Evolutionary conservation across 2,329 filamentous ascomycete genomes (phyloP).

Genomic region (Stenocarpella maydis): DNA sequence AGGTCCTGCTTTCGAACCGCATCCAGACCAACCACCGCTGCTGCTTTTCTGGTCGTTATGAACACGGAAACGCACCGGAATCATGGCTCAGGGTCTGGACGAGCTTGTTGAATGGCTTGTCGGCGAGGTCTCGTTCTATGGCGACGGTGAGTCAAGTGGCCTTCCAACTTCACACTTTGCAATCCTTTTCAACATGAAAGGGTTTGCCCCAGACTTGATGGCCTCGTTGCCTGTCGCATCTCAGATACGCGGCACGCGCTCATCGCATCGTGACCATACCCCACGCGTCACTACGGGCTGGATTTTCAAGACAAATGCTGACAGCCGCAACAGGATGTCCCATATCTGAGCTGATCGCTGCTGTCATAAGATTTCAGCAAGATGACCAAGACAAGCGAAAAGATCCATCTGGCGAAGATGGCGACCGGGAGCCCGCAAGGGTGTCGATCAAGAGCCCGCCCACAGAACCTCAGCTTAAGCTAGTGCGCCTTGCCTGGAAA

Average conservation of each 20-base stretch:
- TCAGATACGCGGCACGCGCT: not conserved
- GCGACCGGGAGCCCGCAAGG: not conserved
- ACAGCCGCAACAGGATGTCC: slow-evolving; percentile 34
- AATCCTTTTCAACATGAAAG: too few relatives aligned
- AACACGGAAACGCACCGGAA: slow-evolving; percentile 37
- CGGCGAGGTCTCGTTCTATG: slow-evolving; percentile 53
- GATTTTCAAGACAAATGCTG: slow-evolving; percentile 15
- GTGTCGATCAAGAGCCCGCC: slow-evolving; percentile 13
- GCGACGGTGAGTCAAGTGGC: slow-evolving; percentile 48
- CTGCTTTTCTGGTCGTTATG: slow-evolving; percentile 38
- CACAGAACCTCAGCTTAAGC: slow-evolving; percentile 44
- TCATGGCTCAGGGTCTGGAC: slow-evolving; percentile 52
- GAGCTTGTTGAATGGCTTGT: slow-evolving; percentile 55
- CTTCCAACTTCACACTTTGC: not conserved
- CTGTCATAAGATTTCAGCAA: slow-evolving; percentile 36
- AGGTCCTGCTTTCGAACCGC: slow-evolving; percentile 35
- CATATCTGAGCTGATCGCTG: slow-evolving; percentile 37
- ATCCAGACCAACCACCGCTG: slow-evolving; percentile 36
- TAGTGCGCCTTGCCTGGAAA: slow-evolving; percentile 52
- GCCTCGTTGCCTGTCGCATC: not conserved
- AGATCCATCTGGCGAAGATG: not conserved
- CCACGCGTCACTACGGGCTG: not conserved
- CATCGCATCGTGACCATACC: not conserved
- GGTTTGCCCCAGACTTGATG: not conserved
- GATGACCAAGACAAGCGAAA: slow-evolving; percentile 17